These are phyloP conservation scores for Cladosporium sp. DNA, from an alignment of 2,329 filamentous ascomycete genomes.

Conservation along the genomic window DNA sequence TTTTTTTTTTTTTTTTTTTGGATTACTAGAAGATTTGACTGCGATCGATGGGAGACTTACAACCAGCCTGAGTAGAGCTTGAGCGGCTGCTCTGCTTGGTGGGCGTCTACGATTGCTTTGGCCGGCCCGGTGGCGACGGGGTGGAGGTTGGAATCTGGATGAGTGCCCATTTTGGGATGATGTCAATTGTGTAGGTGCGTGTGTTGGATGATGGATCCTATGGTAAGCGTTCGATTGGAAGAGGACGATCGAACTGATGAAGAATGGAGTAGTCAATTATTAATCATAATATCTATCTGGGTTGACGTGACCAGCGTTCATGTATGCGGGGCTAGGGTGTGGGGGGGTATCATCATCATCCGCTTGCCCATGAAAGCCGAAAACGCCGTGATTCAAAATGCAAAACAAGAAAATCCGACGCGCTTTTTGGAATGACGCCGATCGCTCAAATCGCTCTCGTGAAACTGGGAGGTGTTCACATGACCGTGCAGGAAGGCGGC, in stretches of 20 bases:
- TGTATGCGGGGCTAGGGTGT: background rate
- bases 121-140: constrained; percentile 41
- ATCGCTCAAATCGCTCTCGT: background rate
- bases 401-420: background rate
- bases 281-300: constrained; percentile 1
- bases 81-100: constrained; percentile 25
- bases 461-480: constrained; percentile 18
- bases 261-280: background rate
- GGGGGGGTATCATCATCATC: constrained; percentile 4
- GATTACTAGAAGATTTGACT: background rate
- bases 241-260: background rate
- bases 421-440: background rate
- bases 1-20: background rate
- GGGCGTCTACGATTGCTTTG: constrained; percentile 30
- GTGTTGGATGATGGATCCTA: background rate
- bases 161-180: constrained; percentile 16
- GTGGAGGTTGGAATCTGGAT: constrained; percentile 40
- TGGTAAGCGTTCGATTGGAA: background rate
- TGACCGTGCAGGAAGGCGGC: constrained; percentile 22
- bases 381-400: background rate
- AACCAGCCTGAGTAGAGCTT: constrained; percentile 33
- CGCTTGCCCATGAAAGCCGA: background rate
- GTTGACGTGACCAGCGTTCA: background rate
- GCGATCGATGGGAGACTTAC: constrained; percentile 11
- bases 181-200: background rate